Evolutionary conservation across 106 monocot species (phyloP).

Genomic region (Xerophyta viscosa): DNA sequence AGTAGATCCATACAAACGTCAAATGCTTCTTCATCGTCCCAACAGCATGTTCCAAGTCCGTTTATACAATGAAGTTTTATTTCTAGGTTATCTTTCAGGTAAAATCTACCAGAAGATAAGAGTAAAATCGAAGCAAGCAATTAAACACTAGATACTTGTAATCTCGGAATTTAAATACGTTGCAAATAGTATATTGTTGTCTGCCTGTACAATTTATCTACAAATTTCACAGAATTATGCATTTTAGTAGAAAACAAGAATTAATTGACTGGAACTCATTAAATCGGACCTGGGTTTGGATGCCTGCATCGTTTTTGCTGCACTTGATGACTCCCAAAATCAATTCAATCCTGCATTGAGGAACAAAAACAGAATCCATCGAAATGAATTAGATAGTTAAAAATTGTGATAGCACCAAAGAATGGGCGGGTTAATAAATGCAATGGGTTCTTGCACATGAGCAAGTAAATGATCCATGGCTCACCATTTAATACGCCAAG

Average conservation of each 20-base stretch:
- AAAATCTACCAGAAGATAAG: no score
- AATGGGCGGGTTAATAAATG: neutral
- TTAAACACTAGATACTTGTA: no score
- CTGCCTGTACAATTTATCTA: no score
- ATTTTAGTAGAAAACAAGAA: neutral
- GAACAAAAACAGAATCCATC: neutral
- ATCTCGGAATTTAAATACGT: no score
- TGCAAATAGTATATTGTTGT: no score
- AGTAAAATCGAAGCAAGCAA: no score
- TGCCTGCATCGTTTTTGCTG: neutral
- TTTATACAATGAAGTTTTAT: no score
- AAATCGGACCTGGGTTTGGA: neutral
- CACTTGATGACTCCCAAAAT: neutral
- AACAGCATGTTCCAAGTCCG: no score
- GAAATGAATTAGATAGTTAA: neutral
- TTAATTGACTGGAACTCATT: neutral
- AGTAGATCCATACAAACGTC: no score
- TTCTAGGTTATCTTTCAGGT: no score
- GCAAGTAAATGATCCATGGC: neutral
- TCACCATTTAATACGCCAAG: neutral
- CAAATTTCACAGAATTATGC: neutral
- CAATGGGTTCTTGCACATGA: constrained; percentile 1
- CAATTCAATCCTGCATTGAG: neutral
- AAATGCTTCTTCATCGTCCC: no score
- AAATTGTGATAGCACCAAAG: neutral